Evolutionary conservation across 495 filamentous ascomycete species (phyloP), one percentile per base, ranked within the genome.

Genomic region (Parathielavia appendiculata): DNA sequence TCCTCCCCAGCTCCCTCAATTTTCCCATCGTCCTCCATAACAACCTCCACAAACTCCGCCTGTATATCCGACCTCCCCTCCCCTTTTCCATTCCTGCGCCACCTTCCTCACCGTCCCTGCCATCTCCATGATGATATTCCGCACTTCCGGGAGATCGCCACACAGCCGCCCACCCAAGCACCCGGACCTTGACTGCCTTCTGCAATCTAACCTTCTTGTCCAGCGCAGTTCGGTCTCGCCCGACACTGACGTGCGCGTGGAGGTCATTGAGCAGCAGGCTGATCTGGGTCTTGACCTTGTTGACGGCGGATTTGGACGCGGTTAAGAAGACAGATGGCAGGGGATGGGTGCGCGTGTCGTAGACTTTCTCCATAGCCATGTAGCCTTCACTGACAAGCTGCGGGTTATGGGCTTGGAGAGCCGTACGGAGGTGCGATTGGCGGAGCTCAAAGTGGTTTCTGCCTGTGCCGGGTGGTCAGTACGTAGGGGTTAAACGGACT

Each of bases 201-300:
- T 64, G 62, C 26, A 64, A n/a, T 7, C 1, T 6, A 14, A 17
- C 44, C 55, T 64, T 61, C 26, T 34, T 41, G 34, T 34, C 54
- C 26, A 59, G n/a, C 26, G 47, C 45, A 11, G 51, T 54, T 14
- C 49, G 19, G 39, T 58, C 58, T n/a, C 43, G 34, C 7, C n/a
- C 13, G 19, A 16, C 34, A 6, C 49, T 34, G 17, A 41, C 40
- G n/a, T 50, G 47, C 23, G 47, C 32, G 30, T 58, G 43, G 26
- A 64, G 20, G 39, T 61, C 61, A 32, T 58, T 52, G 43, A 64
- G 58, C 19, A 64, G 35, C 9, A 61, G 20, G 20, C 34, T 32
- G 16, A 64, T 50, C 1, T 64, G 50, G 1, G 7, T 50, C 20
- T 32, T 38, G 22, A 48, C 51, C 13, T 20, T 13, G 12, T 10